Conservation (phyloP, 495 filamentous ascomycete species). For the Talaromyces ruber region DNA sequence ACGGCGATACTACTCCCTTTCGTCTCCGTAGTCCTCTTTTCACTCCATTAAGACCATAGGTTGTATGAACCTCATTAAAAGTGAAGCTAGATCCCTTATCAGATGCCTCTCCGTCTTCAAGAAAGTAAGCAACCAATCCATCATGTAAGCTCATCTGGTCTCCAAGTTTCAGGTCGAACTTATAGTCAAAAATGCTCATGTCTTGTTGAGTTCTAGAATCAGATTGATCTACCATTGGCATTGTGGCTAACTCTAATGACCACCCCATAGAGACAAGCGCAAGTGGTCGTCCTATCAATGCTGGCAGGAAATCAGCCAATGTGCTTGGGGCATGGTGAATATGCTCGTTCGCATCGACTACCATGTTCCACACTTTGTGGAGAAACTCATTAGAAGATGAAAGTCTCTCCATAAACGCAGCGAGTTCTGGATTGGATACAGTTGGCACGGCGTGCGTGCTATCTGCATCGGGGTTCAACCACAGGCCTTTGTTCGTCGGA, state of each 20-base stretch:
- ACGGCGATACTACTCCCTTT: too few species aligned
- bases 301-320: slow-evolving; percentile 25
- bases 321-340: slow-evolving; percentile 18
- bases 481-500: slow-evolving; percentile 6
- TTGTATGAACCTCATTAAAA: slow-evolving; percentile 20
- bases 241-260: slow-evolving; percentile 33
- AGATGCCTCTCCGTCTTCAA: too few species aligned
- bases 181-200: slow-evolving; percentile 11
- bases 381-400: slow-evolving; percentile 23
- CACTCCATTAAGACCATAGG: not conserved
- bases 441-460: not conserved
- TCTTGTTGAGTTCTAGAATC: not conserved
- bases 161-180: slow-evolving; percentile 33
- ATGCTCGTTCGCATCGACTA: slow-evolving; percentile 14
- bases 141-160: slow-evolving; percentile 26
- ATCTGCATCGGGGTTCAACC: not conserved
- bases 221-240: slow-evolving; percentile 13
- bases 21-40: too few species aligned
- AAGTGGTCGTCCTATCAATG: slow-evolving; percentile 37
- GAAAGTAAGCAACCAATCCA: slow-evolving; percentile 37
- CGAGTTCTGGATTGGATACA: slow-evolving; percentile 11
- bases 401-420: slow-evolving; percentile 23
- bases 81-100: slow-evolving; percentile 13
- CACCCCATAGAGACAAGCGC: slow-evolving; percentile 38
- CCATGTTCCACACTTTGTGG: slow-evolving; percentile 25